A percentile compares a stretch with the other conserved stretches of the same genome.
These are phyloP conservation scores for Cyclotella atomus DNA, from an alignment of 108 stramenopile species.

Conservation along the genomic window DNA sequence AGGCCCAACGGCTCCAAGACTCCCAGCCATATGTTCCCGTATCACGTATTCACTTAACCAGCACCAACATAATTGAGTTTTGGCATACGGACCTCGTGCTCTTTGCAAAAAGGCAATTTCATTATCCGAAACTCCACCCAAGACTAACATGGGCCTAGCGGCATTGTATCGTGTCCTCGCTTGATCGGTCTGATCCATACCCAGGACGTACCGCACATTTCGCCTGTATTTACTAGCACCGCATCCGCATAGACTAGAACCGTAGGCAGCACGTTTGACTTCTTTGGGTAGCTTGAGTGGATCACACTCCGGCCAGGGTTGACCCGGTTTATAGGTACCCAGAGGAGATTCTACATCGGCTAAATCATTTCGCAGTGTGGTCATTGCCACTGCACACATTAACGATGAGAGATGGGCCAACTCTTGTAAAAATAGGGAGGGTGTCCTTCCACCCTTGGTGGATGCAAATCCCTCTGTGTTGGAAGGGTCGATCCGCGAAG, in stretches of 20 bases:
- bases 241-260: neutral
- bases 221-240: too few relatives aligned
- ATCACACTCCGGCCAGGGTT: slow-evolving; percentile 71
- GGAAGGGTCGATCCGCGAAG: neutral
- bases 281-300: slow-evolving; percentile 58
- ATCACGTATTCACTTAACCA: slow-evolving; percentile 80
- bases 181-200: slow-evolving; percentile 54
- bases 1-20: slow-evolving; percentile 66
- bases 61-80: slow-evolving; percentile 67
- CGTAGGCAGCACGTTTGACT: slow-evolving; percentile 19
- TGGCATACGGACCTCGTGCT: slow-evolving; percentile 74
- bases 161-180: slow-evolving; percentile 69
- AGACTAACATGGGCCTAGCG: slow-evolving; percentile 65
- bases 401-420: slow-evolving; percentile 74
- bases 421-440: slow-evolving; percentile 77
- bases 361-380: slow-evolving; percentile 77
- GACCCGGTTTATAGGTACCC: slow-evolving; percentile 55
- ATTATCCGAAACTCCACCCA: slow-evolving; percentile 75
- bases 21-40: slow-evolving; percentile 75
- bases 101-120: slow-evolving; percentile 73
- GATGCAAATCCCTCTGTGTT: slow-evolving; percentile 62
- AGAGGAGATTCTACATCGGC: slow-evolving; percentile 70
- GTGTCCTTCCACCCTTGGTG: slow-evolving; percentile 63
- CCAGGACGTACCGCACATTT: slow-evolving; percentile 26
- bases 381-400: slow-evolving; percentile 65